phyloP scores from a whole-genome alignment of 2,329 filamentous ascomycete genomes.

The Simplicillium sp. region DNA sequence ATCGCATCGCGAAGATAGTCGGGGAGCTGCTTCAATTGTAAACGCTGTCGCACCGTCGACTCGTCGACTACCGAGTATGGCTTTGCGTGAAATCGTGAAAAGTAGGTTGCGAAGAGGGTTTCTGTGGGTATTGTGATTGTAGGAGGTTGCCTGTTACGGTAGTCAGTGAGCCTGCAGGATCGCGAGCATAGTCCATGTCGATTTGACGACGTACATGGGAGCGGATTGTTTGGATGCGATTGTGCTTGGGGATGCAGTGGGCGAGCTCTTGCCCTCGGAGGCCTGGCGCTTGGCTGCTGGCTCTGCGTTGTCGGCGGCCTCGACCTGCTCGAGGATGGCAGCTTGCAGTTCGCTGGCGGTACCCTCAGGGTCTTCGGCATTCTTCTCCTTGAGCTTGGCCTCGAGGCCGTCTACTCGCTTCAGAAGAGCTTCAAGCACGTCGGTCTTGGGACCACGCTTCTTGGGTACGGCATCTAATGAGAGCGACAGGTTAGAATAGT shows the following conservation, averaged over 20 bases:
- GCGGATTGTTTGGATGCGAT: background rate
- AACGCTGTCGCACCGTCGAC: constrained; percentile 58
- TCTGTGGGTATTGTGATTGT: constrained; percentile 44
- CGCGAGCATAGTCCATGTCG: no score
- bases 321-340: constrained; percentile 9
- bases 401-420: constrained; percentile 82
- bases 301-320: constrained; percentile 22
- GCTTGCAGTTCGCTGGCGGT: constrained; percentile 2
- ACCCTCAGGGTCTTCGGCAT: constrained; percentile 18
- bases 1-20: constrained; percentile 44
- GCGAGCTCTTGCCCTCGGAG: constrained; percentile 23
- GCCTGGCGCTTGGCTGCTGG: constrained; percentile 30
- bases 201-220: constrained; percentile 1
- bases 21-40: constrained; percentile 59
- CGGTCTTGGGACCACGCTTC: constrained; percentile 83
- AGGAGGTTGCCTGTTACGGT: constrained; percentile 31
- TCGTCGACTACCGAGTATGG: constrained; percentile 79
- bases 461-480: constrained; percentile 72
- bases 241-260: background rate
- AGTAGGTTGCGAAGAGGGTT: constrained; percentile 67
- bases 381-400: constrained; percentile 65
- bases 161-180: background rate
- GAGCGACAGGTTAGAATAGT: constrained; percentile 1
- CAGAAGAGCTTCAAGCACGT: constrained; percentile 73
- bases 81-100: constrained; percentile 69